These are phyloP conservation scores for Candida pseudoviswanathii DNA, from an alignment of 1,139 yeast genomes.

Conservation along the genomic window DNA sequence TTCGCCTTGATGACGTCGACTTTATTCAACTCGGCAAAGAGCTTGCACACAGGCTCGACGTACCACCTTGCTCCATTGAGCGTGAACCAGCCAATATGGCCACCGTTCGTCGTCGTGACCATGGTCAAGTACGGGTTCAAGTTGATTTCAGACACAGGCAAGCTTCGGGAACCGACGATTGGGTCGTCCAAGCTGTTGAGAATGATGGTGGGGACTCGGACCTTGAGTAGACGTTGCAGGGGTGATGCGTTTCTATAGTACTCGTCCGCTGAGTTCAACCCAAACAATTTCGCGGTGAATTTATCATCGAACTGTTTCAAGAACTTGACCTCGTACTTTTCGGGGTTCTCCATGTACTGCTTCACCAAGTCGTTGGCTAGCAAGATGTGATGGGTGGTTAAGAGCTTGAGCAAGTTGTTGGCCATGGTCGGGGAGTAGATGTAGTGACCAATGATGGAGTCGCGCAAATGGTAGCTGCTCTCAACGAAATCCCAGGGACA, in stretches of 20 bases:
- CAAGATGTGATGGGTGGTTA: conserved; percentile 43
- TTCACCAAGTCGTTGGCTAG: conserved; percentile 29
- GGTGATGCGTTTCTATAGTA: conserved; percentile 60
- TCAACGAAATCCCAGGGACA: conserved; percentile 61
- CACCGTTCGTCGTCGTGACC: conserved; percentile 77
- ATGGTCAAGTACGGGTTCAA: conserved; percentile 71
- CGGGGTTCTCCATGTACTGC: conserved; percentile 36
- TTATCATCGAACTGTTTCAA: conserved; percentile 51
- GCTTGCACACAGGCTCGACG: conserved; percentile 36
- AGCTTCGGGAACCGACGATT: conserved; percentile 50
- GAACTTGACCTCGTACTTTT: conserved; percentile 31
- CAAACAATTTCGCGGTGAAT: conserved; percentile 57
- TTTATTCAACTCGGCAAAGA: conserved; percentile 35
- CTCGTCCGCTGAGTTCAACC: conserved; percentile 53
- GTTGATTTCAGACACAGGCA: conserved; percentile 63
- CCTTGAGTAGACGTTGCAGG: conserved; percentile 45
- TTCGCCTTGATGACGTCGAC: conserved; percentile 22
- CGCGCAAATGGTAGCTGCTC: conserved; percentile 45
- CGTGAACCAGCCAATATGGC: conserved; percentile 72
- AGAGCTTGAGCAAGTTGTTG: conserved; percentile 46
- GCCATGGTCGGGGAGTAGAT: conserved; percentile 59
- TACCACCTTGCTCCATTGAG: conserved; percentile 58
- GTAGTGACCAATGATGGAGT: conserved; percentile 44
- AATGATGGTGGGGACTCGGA: conserved; percentile 55
- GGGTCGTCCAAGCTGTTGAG: conserved; percentile 60